Evolutionary conservation across 2,329 filamentous ascomycete species (phyloP).

Genomic region (Paecilomyces formosus): DNA sequence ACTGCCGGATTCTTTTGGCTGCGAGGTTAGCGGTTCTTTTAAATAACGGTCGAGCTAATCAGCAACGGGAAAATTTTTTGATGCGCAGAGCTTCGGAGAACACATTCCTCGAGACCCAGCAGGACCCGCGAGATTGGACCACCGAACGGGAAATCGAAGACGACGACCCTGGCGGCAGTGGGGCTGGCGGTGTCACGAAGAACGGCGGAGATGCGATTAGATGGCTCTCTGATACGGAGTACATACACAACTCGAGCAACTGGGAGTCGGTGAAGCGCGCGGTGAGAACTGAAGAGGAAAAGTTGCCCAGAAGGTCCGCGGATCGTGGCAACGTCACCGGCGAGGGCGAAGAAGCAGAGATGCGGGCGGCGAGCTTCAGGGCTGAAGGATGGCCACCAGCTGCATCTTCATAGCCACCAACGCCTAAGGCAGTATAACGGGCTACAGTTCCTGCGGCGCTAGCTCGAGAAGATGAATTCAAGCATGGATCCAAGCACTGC

Average conservation of each 20-base stretch:
- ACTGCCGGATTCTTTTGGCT: background rate
- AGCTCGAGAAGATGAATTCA: background rate
- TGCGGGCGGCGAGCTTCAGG: background rate
- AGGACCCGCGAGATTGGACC: background rate
- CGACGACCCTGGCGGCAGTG: background rate
- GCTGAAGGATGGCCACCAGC: background rate
- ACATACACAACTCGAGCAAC: background rate
- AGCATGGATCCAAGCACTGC: background rate
- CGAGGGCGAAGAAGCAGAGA: background rate
- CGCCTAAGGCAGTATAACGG: background rate
- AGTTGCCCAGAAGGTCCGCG: background rate
- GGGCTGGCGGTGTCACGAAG: background rate
- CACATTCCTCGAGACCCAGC: background rate
- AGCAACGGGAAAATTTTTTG: background rate
- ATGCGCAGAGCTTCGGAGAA: background rate
- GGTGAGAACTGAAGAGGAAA: background rate
- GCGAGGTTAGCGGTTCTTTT: background rate
- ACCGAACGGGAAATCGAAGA: background rate
- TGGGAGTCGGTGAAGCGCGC: background rate
- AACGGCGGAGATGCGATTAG: background rate
- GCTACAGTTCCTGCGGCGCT: background rate
- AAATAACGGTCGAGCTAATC: background rate
- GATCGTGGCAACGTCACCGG: background rate
- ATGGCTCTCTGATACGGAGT: background rate
- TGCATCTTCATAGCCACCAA: too few relatives aligned